A percentile compares a stretch with the other conserved stretches of the same genome.
Conservation (phyloP, 306 rosid species). For the Trifolium pratense region DNA sequence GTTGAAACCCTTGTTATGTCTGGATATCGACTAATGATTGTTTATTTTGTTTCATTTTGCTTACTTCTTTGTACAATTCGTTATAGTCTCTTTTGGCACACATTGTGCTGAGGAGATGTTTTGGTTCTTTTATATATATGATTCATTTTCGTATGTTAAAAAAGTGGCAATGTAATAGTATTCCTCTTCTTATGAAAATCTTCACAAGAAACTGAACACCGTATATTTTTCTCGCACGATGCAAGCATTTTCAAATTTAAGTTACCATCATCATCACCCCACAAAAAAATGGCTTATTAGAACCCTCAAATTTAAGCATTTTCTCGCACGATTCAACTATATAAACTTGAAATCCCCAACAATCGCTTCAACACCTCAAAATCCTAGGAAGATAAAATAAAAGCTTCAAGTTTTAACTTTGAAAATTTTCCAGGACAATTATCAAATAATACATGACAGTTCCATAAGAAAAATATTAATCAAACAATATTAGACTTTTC, state of each 20-base stretch:
- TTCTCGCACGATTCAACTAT: background rate
- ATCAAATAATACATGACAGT: background rate
- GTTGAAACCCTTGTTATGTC: too few relatives aligned
- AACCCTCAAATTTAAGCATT: slow-evolving; percentile 16
- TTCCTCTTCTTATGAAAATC: background rate
- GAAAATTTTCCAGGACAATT: background rate
- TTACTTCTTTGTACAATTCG: too few relatives aligned
- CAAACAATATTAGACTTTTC: background rate
- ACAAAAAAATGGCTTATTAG: slow-evolving; percentile 20
- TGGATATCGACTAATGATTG: too few relatives aligned
- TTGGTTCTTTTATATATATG: too few relatives aligned
- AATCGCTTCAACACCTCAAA: background rate
- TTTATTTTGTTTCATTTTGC: too few relatives aligned
- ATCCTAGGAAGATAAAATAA: background rate
- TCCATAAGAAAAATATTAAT: too few relatives aligned
- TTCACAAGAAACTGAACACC: background rate
- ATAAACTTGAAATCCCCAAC: background rate
- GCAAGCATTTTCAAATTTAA: background rate
- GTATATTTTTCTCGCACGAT: background rate
- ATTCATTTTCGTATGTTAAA: too few relatives aligned
- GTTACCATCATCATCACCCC: slow-evolving; percentile 2
- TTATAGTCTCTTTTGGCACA: too few relatives aligned
- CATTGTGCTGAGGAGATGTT: too few relatives aligned
- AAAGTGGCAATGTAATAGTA: background rate
- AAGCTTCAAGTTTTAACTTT: background rate